Evolutionary conservation across 257 asterid genomes (phyloP).

Genomic region (Penstemon eatonii): DNA sequence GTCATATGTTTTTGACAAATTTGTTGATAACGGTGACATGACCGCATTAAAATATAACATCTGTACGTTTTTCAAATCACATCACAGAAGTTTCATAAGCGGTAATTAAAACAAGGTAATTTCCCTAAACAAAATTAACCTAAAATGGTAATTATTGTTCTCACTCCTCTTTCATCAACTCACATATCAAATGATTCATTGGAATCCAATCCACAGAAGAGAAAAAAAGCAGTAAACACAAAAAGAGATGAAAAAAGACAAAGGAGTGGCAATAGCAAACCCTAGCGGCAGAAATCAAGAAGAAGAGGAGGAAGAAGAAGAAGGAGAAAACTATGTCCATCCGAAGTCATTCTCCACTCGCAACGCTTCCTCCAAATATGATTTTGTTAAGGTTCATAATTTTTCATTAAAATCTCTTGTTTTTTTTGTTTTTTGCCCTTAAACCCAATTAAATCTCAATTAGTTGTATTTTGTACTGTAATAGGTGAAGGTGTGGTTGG

Average conservation of each 20-base stretch:
- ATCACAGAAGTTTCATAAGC: too few relatives aligned
- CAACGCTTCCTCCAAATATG: conserved; percentile 90
- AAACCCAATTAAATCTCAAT: not conserved
- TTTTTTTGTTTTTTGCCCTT: not conserved
- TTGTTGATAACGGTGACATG: too few relatives aligned
- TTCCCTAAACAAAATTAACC: not conserved
- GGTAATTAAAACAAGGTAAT: too few relatives aligned
- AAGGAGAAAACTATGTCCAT: conserved; percentile 33
- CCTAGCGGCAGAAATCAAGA: conserved; percentile 32
- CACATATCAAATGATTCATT: not conserved
- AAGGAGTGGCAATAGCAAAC: conserved; percentile 48
- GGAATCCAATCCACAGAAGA: not conserved
- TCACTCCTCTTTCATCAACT: not conserved
- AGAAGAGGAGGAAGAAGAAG: conserved; percentile 38
- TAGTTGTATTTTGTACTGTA: not conserved
- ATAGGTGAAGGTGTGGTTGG: conserved; percentile 98
- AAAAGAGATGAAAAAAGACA: conserved; percentile 45
- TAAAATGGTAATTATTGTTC: not conserved
- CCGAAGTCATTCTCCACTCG: conserved; percentile 70
- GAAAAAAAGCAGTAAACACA: not conserved
- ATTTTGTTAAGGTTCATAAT: conserved; percentile 83
- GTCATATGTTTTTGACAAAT: too few relatives aligned
- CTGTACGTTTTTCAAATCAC: too few relatives aligned
- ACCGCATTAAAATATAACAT: too few relatives aligned
- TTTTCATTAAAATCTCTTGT: not conserved